Evolutionary conservation across 208 protist genomes (phyloP).

Genomic region (Trypanosoma mega): DNA sequence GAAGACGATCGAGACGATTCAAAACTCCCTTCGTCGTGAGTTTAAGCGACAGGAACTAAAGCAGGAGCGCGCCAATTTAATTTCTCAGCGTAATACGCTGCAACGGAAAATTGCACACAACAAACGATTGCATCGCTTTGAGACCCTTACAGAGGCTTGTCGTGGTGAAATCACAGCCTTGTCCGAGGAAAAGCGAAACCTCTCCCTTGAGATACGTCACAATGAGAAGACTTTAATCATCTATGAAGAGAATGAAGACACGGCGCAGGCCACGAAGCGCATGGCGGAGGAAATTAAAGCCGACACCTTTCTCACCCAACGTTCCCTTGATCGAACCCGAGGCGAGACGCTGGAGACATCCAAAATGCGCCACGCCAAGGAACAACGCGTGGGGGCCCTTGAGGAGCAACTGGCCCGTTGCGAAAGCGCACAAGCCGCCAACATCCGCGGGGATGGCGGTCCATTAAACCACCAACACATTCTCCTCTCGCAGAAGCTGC

Average conservation of each 20-base stretch:
- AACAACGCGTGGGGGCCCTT: slow-evolving; percentile 40
- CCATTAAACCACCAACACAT: too few relatives aligned
- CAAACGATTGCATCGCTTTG: slow-evolving; percentile 44
- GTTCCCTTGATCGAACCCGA: slow-evolving; percentile 47
- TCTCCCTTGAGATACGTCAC: slow-evolving; percentile 60
- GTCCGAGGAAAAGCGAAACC: slow-evolving; percentile 52
- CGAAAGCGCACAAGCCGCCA: too few relatives aligned
- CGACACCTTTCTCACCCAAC: slow-evolving; percentile 56
- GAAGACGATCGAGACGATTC: slow-evolving; percentile 4
- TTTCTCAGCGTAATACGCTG: slow-evolving; percentile 39
- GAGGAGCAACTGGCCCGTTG: slow-evolving; percentile 20
- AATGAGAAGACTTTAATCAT: slow-evolving; percentile 76
- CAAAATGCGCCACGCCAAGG: slow-evolving; percentile 40
- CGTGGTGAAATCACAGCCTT: slow-evolving; percentile 56
- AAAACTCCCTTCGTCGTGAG: slow-evolving; percentile 42
- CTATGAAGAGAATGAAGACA: slow-evolving; percentile 32
- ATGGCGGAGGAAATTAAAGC: slow-evolving; percentile 67
- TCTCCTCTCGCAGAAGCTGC: too few relatives aligned
- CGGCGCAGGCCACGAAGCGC: slow-evolving; percentile 33
- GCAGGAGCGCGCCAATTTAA: slow-evolving; percentile 44
- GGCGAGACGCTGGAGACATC: slow-evolving; percentile 53
- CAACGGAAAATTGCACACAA: slow-evolving; percentile 36
- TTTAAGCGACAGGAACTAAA: slow-evolving; percentile 42
- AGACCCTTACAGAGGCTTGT: slow-evolving; percentile 39
- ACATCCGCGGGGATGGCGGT: too few relatives aligned